These are phyloP conservation scores for Thymus quinquecostatus DNA, from an alignment of 257 asterid genomes.

Conservation along the genomic window DNA sequence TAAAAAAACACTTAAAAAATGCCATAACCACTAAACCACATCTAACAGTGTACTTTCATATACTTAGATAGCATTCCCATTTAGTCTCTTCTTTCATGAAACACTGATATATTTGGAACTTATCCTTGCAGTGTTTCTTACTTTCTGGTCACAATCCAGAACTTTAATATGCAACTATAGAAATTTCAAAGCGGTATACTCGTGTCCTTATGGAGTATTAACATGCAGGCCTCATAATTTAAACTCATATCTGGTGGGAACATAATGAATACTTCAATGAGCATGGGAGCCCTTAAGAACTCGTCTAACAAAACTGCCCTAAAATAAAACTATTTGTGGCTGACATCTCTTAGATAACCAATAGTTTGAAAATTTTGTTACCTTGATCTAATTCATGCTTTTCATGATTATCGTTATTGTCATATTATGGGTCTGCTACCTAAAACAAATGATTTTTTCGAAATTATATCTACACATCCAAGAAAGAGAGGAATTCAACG, in stretches of 20 bases:
- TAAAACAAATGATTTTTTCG: conserved; percentile 1
- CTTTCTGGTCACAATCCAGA: not conserved
- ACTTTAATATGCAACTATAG: conserved; percentile 20
- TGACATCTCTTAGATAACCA: not conserved
- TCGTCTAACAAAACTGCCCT: conserved; percentile 8
- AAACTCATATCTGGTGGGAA: conserved; percentile 8
- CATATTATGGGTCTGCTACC: not conserved
- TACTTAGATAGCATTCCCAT: conserved; percentile 8
- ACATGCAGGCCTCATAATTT: not conserved
- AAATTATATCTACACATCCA: conserved; percentile 17
- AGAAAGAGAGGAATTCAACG: conserved; percentile 1
- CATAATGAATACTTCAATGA: not conserved
- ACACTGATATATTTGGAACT: not conserved
- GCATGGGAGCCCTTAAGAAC: conserved; percentile 16
- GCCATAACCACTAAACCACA: not conserved
- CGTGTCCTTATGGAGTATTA: not conserved
- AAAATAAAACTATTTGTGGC: not conserved
- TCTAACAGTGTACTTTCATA: conserved; percentile 12
- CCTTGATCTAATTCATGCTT: not conserved
- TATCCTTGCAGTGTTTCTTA: conserved; percentile 1
- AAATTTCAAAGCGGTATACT: conserved; percentile 15
- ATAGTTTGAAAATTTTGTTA: not conserved
- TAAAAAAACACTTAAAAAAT: too few relatives aligned
- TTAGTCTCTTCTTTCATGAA: not conserved
- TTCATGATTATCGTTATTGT: not conserved